Evolutionary conservation across 2,329 filamentous ascomycete genomes (phyloP).

Genomic region (Aspergillus flavus): DNA sequence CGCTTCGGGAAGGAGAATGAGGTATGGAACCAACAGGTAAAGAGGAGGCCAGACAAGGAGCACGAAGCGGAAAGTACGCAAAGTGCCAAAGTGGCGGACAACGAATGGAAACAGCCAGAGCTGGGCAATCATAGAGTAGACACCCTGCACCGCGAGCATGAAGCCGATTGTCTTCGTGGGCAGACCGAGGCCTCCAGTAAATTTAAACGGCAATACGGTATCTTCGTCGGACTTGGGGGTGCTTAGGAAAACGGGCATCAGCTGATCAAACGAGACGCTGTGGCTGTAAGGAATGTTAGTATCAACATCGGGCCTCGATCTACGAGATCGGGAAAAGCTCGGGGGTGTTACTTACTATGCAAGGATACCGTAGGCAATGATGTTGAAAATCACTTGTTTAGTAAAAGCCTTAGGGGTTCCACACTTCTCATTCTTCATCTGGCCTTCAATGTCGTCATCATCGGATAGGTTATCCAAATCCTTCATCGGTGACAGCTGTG

Average conservation of each 20-base stretch:
- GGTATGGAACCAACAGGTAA: slow-evolving; percentile 85
- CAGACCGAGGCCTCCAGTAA: slow-evolving; percentile 82
- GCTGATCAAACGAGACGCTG: slow-evolving; percentile 93
- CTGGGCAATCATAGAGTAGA: slow-evolving; percentile 86
- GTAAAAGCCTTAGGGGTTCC: slow-evolving; percentile 70
- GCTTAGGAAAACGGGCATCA: slow-evolving; percentile 89
- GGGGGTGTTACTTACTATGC: slow-evolving; percentile 73
- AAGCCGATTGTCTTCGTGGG: slow-evolving; percentile 82
- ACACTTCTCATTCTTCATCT: slow-evolving; percentile 45
- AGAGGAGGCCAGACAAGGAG: slow-evolving; percentile 82
- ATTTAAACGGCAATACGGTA: slow-evolving; percentile 78
- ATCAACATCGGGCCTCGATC: slow-evolving; percentile 51
- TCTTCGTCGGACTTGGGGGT: slow-evolving; percentile 57
- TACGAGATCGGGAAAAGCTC: background rate
- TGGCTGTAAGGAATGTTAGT: slow-evolving; percentile 62
- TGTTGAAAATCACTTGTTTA: slow-evolving; percentile 80
- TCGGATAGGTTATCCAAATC: slow-evolving; percentile 33
- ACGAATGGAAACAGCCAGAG: slow-evolving; percentile 81
- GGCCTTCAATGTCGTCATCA: slow-evolving; percentile 44
- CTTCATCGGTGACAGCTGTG: slow-evolving; percentile 46
- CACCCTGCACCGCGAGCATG: slow-evolving; percentile 84
- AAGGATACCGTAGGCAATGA: slow-evolving; percentile 86
- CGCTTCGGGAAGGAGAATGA: slow-evolving; percentile 75
- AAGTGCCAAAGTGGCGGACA: slow-evolving; percentile 72
- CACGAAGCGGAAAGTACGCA: slow-evolving; percentile 79